These are phyloP conservation scores for Trichomonascus vanleenenianus DNA, from an alignment of 805 yeast genomes.

Conservation along the genomic window DNA sequence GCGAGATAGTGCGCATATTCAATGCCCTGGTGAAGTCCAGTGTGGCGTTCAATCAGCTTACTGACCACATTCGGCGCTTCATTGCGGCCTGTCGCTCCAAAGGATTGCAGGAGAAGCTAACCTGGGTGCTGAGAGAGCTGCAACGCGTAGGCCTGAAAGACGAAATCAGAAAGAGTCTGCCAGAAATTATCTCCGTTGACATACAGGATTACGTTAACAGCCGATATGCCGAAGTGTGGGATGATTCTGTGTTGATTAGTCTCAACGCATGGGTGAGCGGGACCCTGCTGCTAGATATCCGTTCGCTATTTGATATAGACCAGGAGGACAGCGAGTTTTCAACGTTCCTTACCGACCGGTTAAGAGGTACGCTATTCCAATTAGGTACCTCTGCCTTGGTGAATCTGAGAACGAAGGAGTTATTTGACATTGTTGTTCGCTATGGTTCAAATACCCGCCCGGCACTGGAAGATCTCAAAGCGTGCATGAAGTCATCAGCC, in stretches of 20 bases:
- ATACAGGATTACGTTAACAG: slow-evolving; percentile 11
- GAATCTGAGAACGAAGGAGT: slow-evolving; percentile 47
- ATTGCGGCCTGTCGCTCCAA: no score
- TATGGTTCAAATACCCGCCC: slow-evolving; percentile 34
- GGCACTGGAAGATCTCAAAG: slow-evolving; percentile 52
- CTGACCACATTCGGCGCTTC: no score
- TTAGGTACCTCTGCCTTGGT: slow-evolving; percentile 15
- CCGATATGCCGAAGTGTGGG: slow-evolving; percentile 12
- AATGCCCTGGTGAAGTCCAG: no score
- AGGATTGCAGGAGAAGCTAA: no score
- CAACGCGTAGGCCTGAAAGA: slow-evolving; percentile 17
- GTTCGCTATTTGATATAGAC: slow-evolving; percentile 8
- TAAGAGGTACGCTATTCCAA: slow-evolving; percentile 4
- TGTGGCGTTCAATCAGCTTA: no score
- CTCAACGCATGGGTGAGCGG: slow-evolving; percentile 11
- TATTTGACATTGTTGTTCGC: slow-evolving; percentile 47
- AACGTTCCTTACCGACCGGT: slow-evolving; percentile 21
- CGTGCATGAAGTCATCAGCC: slow-evolving; percentile 38
- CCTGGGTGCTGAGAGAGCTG: no score
- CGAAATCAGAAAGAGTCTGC: slow-evolving; percentile 16
- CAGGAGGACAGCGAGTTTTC: slow-evolving; percentile 9
- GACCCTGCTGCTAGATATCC: slow-evolving; percentile 6
- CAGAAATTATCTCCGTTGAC: slow-evolving; percentile 13
- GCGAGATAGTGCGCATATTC: no score
- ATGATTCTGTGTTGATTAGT: slow-evolving; percentile 5